Conservation (phyloP, 345 rosid species). For the Clausena lansium region DNA sequence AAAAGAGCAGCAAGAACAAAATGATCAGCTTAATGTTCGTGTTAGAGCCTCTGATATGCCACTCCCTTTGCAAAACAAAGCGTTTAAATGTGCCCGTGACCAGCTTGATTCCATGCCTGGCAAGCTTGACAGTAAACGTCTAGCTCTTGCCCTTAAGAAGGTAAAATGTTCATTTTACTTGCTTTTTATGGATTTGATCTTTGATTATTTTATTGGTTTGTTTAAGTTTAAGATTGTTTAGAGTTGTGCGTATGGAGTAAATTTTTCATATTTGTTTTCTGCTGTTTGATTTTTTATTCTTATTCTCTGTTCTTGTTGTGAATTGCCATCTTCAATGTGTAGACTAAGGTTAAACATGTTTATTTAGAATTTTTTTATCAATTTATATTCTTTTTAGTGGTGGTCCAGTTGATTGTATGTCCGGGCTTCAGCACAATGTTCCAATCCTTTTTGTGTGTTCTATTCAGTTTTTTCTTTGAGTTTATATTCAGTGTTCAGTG, state of each 20-base stretch:
- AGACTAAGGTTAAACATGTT: not conserved
- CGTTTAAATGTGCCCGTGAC: constrained; percentile 76
- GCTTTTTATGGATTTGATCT: not conserved
- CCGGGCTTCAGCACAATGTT: no score
- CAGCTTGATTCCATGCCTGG: constrained; percentile 72
- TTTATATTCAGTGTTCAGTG: not conserved
- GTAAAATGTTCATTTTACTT: constrained; percentile 26
- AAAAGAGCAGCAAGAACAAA: constrained; percentile 55
- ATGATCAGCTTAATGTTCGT: constrained; percentile 52
- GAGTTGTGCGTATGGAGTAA: not conserved
- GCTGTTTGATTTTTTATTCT: not conserved
- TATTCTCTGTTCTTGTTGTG: not conserved
- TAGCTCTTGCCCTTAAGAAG: constrained; percentile 94
- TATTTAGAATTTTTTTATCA: not conserved
- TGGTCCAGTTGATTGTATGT: not conserved
- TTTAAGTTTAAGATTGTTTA: not conserved
- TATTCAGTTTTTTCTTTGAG: not conserved
- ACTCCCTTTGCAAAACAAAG: constrained; percentile 55
- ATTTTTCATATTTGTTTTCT: not conserved
- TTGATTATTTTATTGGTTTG: not conserved
- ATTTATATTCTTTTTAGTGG: not conserved
- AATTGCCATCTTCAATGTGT: not conserved
- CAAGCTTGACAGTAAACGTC: constrained; percentile 83
- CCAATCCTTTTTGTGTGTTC: not conserved
- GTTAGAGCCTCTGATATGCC: constrained; percentile 95